Conservation (phyloP, 2,329 filamentous ascomycete genomes). For the Lecanicillium sp. region DNA sequence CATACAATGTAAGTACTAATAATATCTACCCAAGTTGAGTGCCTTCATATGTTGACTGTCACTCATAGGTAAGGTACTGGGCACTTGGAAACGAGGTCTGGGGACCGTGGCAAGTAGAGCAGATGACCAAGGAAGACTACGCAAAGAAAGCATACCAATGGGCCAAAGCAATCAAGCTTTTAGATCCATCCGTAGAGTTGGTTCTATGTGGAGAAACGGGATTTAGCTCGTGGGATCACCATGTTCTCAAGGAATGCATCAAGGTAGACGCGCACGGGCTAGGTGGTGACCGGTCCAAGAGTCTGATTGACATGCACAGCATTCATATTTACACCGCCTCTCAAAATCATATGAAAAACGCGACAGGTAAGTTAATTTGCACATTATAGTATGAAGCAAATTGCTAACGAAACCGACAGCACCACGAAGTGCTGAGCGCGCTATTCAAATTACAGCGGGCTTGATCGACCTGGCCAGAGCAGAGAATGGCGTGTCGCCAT, state of each 20-base stretch:
- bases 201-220: conserved; percentile 69
- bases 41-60: background rate
- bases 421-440: conserved; percentile 61
- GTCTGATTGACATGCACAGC: conserved; percentile 68
- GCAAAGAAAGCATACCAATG: conserved; percentile 61
- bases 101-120: conserved; percentile 59
- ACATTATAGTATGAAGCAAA: background rate
- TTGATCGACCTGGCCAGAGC: conserved; percentile 68
- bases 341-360: conserved; percentile 38
- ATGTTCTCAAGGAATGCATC: conserved; percentile 63
- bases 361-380: conserved; percentile 24
- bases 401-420: conserved; percentile 27
- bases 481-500: conserved; percentile 53
- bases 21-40: too few species aligned
- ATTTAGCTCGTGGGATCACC: conserved; percentile 60
- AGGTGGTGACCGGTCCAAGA: conserved; percentile 20
- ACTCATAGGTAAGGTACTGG: conserved; percentile 63
- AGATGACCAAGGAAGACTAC: conserved; percentile 63
- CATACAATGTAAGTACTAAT: conserved; percentile 46
- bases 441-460: conserved; percentile 59
- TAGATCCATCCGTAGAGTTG: conserved; percentile 60
- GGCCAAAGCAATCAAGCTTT: conserved; percentile 64
- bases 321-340: conserved; percentile 71
- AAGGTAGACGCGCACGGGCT: conserved; percentile 26
- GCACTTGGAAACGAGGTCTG: conserved; percentile 70